Evolutionary conservation across 306 rosid species (phyloP).

Genomic region (Prunus davidiana): DNA sequence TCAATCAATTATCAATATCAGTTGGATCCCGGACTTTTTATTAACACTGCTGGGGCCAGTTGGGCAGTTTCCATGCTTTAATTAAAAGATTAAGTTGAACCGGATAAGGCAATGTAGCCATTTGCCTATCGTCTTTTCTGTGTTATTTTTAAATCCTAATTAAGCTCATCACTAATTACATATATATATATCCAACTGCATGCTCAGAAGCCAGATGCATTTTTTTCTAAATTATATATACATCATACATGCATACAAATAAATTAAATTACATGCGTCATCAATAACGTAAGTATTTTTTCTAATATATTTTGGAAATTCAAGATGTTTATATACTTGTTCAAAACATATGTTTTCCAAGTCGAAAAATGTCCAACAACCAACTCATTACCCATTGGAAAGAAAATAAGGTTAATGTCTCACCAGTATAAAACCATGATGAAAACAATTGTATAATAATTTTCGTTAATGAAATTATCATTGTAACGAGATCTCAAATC

Average conservation of each 20-base stretch:
- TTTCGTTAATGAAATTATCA: rapidly evolving
- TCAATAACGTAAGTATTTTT: not conserved
- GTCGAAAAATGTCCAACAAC: not conserved
- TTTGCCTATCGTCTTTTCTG: not conserved
- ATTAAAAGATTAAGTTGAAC: not conserved
- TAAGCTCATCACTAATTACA: not conserved
- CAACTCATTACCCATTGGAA: not conserved
- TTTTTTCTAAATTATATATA: not conserved
- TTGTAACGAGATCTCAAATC: too few species aligned
- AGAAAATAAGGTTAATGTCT: too few species aligned
- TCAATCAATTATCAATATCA: too few species aligned
- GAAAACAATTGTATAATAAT: too few species aligned
- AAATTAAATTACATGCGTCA: not conserved
- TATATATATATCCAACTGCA: not conserved
- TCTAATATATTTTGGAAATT: not conserved
- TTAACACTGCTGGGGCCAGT: not conserved
- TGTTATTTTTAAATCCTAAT: not conserved
- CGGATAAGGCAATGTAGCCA: not conserved
- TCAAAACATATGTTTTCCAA: not conserved
- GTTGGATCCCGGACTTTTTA: not conserved
- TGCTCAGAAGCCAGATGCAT: not conserved
- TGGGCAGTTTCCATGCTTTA: not conserved
- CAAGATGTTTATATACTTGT: not conserved
- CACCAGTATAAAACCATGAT: too few species aligned
- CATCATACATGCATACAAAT: not conserved